A percentile compares a stretch with the other conserved stretches of the same genome.
Evolutionary conservation across 2,329 filamentous ascomycete species (phyloP).

Genomic region (Emmonsiellopsis sp.): DNA sequence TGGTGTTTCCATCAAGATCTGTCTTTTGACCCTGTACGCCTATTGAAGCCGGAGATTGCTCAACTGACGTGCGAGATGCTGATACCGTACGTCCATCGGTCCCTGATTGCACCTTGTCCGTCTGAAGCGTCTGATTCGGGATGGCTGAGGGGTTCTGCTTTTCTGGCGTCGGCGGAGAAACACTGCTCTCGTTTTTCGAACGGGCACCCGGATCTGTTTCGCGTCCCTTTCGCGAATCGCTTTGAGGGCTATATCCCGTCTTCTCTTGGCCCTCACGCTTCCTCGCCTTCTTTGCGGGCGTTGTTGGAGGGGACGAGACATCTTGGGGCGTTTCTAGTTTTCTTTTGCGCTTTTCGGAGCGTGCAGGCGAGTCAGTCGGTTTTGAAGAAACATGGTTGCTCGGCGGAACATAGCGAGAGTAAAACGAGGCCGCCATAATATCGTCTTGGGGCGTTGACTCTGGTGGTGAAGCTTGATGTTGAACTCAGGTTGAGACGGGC

Average conservation of each 20-base stretch:
- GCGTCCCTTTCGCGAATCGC: not conserved
- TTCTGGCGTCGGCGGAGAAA: not conserved
- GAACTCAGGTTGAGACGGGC: not conserved
- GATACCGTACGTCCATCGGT: conserved; percentile 2
- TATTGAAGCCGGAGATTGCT: conserved; percentile 21
- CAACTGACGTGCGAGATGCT: conserved; percentile 3
- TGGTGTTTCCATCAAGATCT: not conserved
- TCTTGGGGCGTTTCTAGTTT: not conserved
- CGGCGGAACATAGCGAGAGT: conserved; percentile 40
- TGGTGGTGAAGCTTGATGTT: not conserved
- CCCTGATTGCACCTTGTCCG: conserved; percentile 14
- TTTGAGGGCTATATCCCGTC: not conserved
- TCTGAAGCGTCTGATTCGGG: not conserved
- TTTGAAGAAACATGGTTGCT: not conserved
- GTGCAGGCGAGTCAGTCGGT: not conserved
- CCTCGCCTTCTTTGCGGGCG: conserved; percentile 22
- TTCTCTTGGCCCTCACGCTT: conserved; percentile 32
- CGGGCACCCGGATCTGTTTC: not conserved
- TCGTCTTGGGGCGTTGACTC: not conserved
- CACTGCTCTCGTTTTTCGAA: not conserved
- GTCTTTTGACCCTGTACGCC: conserved; percentile 16
- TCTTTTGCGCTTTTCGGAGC: conserved; percentile 15
- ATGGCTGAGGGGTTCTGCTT: not conserved
- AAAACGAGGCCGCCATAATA: conserved; percentile 39
- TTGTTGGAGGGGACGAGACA: not conserved